These are phyloP conservation scores for Physcomitrium patens DNA, from an alignment of 225 moss, liverwort and hornwort genomes.

Conservation along the genomic window DNA sequence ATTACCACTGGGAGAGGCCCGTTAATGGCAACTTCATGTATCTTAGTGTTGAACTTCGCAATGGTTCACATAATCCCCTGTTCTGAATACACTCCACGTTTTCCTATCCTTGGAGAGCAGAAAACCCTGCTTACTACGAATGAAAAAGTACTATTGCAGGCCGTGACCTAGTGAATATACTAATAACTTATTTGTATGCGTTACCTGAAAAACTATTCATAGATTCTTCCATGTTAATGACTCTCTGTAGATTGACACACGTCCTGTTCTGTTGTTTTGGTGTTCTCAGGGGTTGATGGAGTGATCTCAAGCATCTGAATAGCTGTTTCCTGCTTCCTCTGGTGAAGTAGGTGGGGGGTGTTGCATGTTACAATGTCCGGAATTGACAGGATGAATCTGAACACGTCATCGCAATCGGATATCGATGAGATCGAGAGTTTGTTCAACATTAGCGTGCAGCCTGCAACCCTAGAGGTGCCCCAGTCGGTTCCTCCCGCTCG, in stretches of 20 bases:
- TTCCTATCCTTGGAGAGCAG: neutral
- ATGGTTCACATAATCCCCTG: neutral
- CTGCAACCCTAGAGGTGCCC: constrained; percentile 80
- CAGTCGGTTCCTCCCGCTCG: constrained; percentile 60
- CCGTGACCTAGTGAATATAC: neutral
- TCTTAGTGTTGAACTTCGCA: neutral
- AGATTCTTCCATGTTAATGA: constrained; percentile 24
- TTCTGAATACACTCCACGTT: too few relatives aligned
- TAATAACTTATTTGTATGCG: neutral
- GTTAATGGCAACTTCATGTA: neutral
- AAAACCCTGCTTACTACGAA: neutral
- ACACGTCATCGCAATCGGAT: constrained; percentile 50
- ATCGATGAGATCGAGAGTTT: constrained; percentile 98
- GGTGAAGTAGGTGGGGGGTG: constrained; percentile 29
- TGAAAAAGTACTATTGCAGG: neutral
- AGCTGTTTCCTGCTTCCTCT: neutral
- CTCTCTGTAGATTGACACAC: neutral
- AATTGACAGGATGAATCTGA: constrained; percentile 35
- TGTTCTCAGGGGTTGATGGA: constrained; percentile 18
- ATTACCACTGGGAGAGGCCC: neutral
- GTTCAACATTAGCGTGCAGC: constrained; percentile 90
- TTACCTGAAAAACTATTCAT: constrained; percentile 32
- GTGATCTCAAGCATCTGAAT: neutral
- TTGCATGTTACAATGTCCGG: constrained; percentile 30
- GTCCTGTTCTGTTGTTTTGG: neutral